Evolutionary conservation across 1,284 basidiomycete genomes (phyloP).

Genomic region (Trametes pubescens): DNA sequence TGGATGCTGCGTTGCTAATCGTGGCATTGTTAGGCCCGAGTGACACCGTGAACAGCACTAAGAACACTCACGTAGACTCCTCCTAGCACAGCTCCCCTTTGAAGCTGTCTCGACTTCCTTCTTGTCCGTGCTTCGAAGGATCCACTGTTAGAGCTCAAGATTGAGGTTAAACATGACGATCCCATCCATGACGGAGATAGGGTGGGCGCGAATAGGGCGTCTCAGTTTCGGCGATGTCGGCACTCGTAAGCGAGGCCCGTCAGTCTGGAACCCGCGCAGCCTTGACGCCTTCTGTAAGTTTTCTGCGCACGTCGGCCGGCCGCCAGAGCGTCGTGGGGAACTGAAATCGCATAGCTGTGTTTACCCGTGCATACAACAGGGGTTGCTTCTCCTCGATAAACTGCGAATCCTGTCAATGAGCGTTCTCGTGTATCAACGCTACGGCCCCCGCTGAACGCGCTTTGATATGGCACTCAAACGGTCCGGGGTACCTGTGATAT

Average conservation of each 20-base stretch:
- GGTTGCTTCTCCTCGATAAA: not conserved
- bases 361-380: not conserved
- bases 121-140: not conserved
- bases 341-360: not conserved
- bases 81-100: not conserved
- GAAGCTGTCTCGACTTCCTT: not conserved
- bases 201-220: not conserved
- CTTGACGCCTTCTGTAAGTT: not conserved
- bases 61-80: not conserved
- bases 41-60: not conserved
- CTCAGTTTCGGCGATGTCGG: not conserved
- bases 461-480: slow-evolving; percentile 65
- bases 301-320: not conserved
- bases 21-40: not conserved
- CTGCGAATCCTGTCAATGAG: not conserved
- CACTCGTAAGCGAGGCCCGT: not conserved
- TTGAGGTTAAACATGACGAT: not conserved
- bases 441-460: slow-evolving; percentile 64
- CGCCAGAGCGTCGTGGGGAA: not conserved
- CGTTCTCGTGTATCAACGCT: slow-evolving; percentile 48
- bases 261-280: not conserved
- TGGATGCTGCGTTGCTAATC: not conserved
- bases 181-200: not conserved
- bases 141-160: not conserved
- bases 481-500: slow-evolving; percentile 59